Percentiles rank a stretch among this genome's conserved stretches.
Evolutionary conservation across 2,329 filamentous ascomycete genomes (phyloP).

Genomic region (Sclerotinia sclerotiorum): DNA sequence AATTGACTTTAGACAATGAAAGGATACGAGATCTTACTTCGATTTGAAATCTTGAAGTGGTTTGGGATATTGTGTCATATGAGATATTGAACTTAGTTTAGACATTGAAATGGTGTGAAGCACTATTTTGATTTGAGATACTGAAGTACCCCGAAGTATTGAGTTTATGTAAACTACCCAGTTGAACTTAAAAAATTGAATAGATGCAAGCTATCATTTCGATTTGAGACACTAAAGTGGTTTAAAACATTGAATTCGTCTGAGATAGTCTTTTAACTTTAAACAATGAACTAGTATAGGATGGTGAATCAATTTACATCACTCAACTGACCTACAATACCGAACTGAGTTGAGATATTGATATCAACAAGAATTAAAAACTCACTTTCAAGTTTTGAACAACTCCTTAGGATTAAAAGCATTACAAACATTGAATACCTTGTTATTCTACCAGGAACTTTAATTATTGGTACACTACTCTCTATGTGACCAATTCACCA

Average conservation of each 20-base stretch:
- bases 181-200: background rate
- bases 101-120: background rate
- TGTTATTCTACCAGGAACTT: no score
- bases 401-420: no score
- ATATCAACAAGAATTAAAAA: no score
- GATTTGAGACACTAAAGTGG: no score
- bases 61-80: background rate
- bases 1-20: no score
- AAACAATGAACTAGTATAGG: background rate
- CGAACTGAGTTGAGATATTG: no score
- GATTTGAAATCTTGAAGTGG: background rate
- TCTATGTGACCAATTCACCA: no score
- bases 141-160: background rate
- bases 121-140: rapidly evolving
- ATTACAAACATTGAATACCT: no score
- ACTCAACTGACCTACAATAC: no score
- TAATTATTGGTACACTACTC: no score
- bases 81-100: background rate
- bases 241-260: background rate
- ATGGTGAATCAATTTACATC: background rate
- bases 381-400: no score
- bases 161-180: background rate
- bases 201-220: background rate
- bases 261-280: background rate
- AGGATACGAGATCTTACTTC: rapidly evolving